Base-by-base conservation (phyloP, 2,329 filamentous ascomycete genomes). In the Rugonectria rugulosa region DNA sequence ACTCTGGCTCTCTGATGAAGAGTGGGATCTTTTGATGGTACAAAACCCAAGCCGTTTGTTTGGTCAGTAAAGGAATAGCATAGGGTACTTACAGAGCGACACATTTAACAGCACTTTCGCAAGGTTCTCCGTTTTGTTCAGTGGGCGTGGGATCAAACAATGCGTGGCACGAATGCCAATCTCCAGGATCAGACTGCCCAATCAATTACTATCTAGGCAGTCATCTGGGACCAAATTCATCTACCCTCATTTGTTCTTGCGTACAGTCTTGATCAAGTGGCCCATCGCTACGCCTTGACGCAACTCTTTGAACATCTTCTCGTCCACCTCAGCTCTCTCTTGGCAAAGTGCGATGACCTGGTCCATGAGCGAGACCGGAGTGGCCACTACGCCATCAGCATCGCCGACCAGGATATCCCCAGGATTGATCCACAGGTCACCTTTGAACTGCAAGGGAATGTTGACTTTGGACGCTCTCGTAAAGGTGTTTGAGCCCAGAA, bases 401-500 rank as follows among this genome's bases (percentile, higher is more conserved):
- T 72, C 69, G 4, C 68, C 26, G 4, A 72, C 52, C 2, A 72
- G 20, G 2, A 71, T 57, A 21, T 73, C 70, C 1, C 67, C 68
- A 0, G 70, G 69, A 23, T 70, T 59, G 2, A 73, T 55, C 68
- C 67, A 69, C 2, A 71, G 43, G n/a, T 67, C 63, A 0, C 54
- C 62, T 12, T 66, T 58, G 42, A 68, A 65, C 14, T 66, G 64
- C 6, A 72, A 48, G 1, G 69, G 64, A 6, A 72, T 51, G 27
- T 72, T 65, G 24, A 70, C 50, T 15, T 59, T 51, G 0, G 69
- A 71, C 4, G 68, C 64, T 19, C 63, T 40, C 7, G 69, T 70
- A 34, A 70, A 72, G 1, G 64, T 66, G 23, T 70, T 70, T 3
- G 69, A 71, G 7, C 70, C 69, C 2, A 71, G 42, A 8, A 71